Evolutionary conservation across 192 early-diverging fungal genomes (phyloP).

Genomic region (Allomyces javanicus): DNA sequence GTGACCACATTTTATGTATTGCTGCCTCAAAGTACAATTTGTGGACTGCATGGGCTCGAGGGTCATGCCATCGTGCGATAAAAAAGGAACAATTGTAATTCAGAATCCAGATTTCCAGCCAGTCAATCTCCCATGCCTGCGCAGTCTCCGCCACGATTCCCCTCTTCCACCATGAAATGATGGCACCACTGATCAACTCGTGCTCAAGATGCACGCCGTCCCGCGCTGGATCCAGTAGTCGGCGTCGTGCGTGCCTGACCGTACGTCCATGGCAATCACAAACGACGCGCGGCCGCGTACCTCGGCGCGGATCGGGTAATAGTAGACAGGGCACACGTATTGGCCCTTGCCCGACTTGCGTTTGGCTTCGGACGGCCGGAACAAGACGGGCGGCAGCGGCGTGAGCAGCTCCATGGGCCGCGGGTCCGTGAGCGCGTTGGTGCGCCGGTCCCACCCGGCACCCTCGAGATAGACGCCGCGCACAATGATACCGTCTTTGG

Average conservation of each 20-base stretch:
- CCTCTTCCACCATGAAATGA: no score
- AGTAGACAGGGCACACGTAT: slow-evolving; percentile 37
- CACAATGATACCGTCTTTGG: slow-evolving; percentile 30
- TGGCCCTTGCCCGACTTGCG: slow-evolving; percentile 9
- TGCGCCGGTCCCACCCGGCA: slow-evolving; percentile 32
- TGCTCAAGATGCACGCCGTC: slow-evolving; percentile 17
- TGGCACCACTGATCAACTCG: background rate
- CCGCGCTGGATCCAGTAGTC: slow-evolving; percentile 42
- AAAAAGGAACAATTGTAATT: no score
- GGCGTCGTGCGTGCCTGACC: slow-evolving; percentile 23
- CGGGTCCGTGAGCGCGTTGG: slow-evolving; percentile 26
- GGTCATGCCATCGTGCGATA: no score
- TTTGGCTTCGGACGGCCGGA: slow-evolving; percentile 23
- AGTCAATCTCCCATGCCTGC: no score
- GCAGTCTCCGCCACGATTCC: no score
- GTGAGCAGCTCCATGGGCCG: slow-evolving; percentile 45
- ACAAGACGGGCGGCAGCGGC: slow-evolving; percentile 35
- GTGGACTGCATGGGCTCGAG: no score
- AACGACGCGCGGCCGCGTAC: slow-evolving; percentile 40
- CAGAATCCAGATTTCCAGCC: no score
- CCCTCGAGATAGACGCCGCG: slow-evolving; percentile 34
- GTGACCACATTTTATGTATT: no score
- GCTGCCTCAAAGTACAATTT: no score
- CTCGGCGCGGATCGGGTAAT: slow-evolving; percentile 36
- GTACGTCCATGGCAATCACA: slow-evolving; percentile 26